These are phyloP conservation scores for Zhuliangozyma blackwelliae DNA, from an alignment of 1,139 yeast species.

Conservation along the genomic window DNA sequence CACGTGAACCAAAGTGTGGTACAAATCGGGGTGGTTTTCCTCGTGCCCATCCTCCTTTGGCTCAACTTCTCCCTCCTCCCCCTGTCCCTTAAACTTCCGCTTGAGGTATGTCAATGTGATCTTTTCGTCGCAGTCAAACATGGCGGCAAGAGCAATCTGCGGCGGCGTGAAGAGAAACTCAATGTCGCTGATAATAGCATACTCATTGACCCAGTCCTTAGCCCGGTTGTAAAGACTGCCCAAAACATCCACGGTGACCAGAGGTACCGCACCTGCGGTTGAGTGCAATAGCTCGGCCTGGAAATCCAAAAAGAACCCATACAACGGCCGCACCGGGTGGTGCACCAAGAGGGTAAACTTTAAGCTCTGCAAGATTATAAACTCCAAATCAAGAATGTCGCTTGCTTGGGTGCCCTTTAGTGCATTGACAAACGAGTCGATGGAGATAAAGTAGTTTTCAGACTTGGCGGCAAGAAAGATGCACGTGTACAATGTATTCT, in stretches of 20 bases:
- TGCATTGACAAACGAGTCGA: constrained; percentile 71
- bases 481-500: constrained; percentile 75
- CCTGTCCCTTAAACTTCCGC: constrained; percentile 39
- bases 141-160: constrained; percentile 86
- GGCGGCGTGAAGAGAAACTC: constrained; percentile 84
- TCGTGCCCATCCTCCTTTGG: background rate
- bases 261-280: constrained; percentile 12
- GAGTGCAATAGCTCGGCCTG: constrained; percentile 54
- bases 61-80: constrained; percentile 5
- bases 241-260: constrained; percentile 37
- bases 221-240: constrained; percentile 66
- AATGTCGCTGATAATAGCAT: constrained; percentile 68
- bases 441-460: constrained; percentile 84
- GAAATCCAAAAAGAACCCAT: constrained; percentile 67
- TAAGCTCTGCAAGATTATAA: constrained; percentile 65
- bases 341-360: constrained; percentile 80
- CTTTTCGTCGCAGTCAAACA: constrained; percentile 62
- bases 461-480: constrained; percentile 89
- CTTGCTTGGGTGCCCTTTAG: constrained; percentile 63
- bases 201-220: constrained; percentile 57
- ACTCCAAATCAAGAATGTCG: constrained; percentile 75
- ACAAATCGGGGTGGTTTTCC: too few relatives aligned
- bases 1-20: constrained; percentile 30
- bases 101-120: constrained; percentile 63
- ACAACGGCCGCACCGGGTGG: constrained; percentile 64